Percentiles rank a stretch among this genome's conserved stretches.
These are phyloP conservation scores for Lipomyces anomalus DNA, from an alignment of 805 yeast genomes.

Conservation along the genomic window DNA sequence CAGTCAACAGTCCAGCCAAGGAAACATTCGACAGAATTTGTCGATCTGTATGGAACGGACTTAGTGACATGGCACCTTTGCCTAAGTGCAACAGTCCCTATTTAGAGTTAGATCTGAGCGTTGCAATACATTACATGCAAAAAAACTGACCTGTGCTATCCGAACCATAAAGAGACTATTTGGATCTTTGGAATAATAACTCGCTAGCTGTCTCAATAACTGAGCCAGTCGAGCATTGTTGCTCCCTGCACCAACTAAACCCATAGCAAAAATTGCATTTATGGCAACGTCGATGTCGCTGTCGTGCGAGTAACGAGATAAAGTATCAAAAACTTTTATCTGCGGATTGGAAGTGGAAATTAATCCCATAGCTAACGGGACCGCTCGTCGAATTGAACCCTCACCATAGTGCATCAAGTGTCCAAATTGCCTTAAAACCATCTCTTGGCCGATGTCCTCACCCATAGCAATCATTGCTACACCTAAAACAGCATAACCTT, in stretches of 20 bases:
- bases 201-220: conserved; percentile 87
- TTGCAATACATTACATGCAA: no score
- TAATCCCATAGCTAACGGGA: conserved; percentile 97
- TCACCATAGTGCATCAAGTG: conserved; percentile 98
- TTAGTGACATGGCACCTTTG: conserved; percentile 87
- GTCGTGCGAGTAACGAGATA: conserved; percentile 94
- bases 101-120: no score
- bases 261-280: conserved; percentile 95
- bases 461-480: conserved; percentile 95
- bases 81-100: conserved; percentile 94
- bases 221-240: conserved; percentile 97
- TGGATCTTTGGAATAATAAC: conserved; percentile 83
- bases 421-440: conserved; percentile 94
- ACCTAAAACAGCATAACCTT: conserved; percentile 90
- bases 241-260: conserved; percentile 97
- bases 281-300: conserved; percentile 89
- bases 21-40: conserved; percentile 82
- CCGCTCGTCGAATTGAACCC: conserved; percentile 82
- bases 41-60: conserved; percentile 85
- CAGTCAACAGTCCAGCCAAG: conserved; percentile 81
- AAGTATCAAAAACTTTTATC: conserved; percentile 93
- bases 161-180: conserved; percentile 89
- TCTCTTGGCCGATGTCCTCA: conserved; percentile 95
- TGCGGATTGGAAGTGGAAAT: conserved; percentile 91
- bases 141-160: conserved; percentile 88